Base-by-base conservation (phyloP, 768 basidiomycete species). In the Xerocomus spinulosus region DNA sequence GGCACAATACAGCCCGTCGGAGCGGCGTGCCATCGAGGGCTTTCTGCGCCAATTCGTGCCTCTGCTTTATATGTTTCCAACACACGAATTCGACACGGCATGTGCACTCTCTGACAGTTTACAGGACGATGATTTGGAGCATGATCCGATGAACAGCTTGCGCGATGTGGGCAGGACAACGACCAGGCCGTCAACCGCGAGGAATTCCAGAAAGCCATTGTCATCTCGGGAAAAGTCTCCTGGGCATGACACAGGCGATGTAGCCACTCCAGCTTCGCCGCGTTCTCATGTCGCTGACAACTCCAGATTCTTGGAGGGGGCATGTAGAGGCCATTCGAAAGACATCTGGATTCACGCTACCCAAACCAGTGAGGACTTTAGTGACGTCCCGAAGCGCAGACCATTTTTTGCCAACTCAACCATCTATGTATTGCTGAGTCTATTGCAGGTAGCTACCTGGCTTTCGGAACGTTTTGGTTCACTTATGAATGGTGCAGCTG, bases 391-490 rank as follows among this genome's bases (percentile, higher is more conserved):
- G 42, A 74, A 69, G 45, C 72, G 75, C 38, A 78, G 67, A 44
- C 76, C 85, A 9, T 90, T 97, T 68, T 98, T 95, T 68, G 81
- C 81, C 49, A 96, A 97, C 69, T 92, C 90, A 39, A 87, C 91
- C 18, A 90, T 92, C 64, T 99, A 98, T 70, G 88, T 88, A 7
- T 65, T 97, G 43, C 64, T 98, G 55, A 84, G 96, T 42, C 71
- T 95, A 44, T 64, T 98, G 42, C 92, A 99, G 84, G 95, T 81
- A 59, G 49, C 29, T 40, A 39, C 13, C 12, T 25, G 38, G 20
- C 5, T 62, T 51, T 15, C 24, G 37, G 17, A 26, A 14, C 29
- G 29, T 36, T 32, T 46, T 42, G 38, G 32, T 44, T 49, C 17
- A 55, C 44, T 50, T 26, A 41, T 44, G 37, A n/a, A 4, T 29